Conservation (phyloP, 495 filamentous ascomycete genomes). For the Penicillium goetzii region DNA sequence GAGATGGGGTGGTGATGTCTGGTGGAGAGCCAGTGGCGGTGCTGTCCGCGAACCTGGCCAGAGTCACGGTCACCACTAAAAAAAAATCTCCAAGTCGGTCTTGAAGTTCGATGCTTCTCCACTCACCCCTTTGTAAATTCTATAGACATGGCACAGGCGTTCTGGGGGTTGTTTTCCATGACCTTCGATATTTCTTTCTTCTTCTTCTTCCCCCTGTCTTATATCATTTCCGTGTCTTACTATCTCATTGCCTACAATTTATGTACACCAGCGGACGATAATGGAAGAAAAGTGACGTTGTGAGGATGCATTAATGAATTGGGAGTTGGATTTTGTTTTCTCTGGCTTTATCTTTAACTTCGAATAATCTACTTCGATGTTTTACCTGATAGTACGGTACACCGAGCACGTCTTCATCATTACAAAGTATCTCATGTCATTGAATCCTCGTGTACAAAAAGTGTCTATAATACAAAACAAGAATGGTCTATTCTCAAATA, state of each 20-base stretch:
- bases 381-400: background rate
- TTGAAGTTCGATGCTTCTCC: constrained; percentile 28
- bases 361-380: background rate
- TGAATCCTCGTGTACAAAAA: constrained; percentile 1
- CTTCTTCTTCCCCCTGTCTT: constrained; percentile 22
- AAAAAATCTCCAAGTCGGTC: background rate
- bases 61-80: constrained; percentile 23
- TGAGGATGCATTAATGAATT: constrained; percentile 9
- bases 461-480: constrained; percentile 11
- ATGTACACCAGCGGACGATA: constrained; percentile 10
- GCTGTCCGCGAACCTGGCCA: constrained; percentile 48
- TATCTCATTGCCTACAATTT: background rate
- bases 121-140: constrained; percentile 37
- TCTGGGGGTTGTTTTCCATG: constrained; percentile 18
- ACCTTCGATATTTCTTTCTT: constrained; percentile 16
- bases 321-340: background rate
- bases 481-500: constrained; percentile 52
- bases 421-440: background rate
- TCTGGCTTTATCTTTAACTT: background rate
- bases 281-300: constrained; percentile 16
- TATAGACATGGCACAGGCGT: constrained; percentile 38
- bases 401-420: background rate
- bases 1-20: constrained; percentile 91
- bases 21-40: constrained; percentile 87
- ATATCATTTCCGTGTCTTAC: constrained; percentile 14